Evolutionary conservation across 306 rosid genomes (phyloP).

Genomic region (Comarum palustre): DNA sequence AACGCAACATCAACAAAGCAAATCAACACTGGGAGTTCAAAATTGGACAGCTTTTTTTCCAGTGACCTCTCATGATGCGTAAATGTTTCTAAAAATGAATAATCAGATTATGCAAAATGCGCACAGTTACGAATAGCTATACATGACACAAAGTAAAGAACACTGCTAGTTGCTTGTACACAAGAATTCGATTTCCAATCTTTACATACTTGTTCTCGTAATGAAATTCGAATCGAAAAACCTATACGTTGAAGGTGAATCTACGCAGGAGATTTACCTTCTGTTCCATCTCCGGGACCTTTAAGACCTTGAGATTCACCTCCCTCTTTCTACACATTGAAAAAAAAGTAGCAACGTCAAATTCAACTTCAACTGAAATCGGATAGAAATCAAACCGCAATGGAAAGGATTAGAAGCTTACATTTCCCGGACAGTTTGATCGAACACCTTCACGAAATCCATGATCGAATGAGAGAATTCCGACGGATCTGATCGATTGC

Average conservation of each 20-base stretch:
- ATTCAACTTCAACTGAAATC: conserved; percentile 7
- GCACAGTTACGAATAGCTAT: neutral
- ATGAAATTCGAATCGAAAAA: neutral
- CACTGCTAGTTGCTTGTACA: neutral
- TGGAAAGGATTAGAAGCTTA: conserved; percentile 30
- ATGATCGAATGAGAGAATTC: conserved; percentile 39
- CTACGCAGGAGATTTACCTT: conserved; percentile 49
- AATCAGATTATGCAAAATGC: neutral
- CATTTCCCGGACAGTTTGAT: conserved; percentile 99
- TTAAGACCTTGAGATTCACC: conserved; percentile 94
- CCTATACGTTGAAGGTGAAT: neutral
- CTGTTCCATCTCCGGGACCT: conserved; percentile 99
- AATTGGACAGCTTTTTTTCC: neutral
- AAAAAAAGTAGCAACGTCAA: conserved; percentile 16
- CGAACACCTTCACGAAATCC: conserved; percentile 99
- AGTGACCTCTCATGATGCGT: neutral
- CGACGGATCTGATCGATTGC: conserved; percentile 32
- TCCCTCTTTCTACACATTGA: conserved; percentile 80
- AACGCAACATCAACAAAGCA: neutral
- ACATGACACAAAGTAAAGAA: neutral
- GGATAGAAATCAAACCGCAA: conserved; percentile 11
- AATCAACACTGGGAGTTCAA: neutral
- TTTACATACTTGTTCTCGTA: too few relatives aligned
- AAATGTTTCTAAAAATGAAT: neutral
- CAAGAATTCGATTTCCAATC: conserved; percentile 5